Percentiles rank a stretch among this genome's conserved stretches.
These are phyloP conservation scores for Coniochaeta sp. DNA, from an alignment of 2,329 filamentous ascomycete species.

Conservation along the genomic window DNA sequence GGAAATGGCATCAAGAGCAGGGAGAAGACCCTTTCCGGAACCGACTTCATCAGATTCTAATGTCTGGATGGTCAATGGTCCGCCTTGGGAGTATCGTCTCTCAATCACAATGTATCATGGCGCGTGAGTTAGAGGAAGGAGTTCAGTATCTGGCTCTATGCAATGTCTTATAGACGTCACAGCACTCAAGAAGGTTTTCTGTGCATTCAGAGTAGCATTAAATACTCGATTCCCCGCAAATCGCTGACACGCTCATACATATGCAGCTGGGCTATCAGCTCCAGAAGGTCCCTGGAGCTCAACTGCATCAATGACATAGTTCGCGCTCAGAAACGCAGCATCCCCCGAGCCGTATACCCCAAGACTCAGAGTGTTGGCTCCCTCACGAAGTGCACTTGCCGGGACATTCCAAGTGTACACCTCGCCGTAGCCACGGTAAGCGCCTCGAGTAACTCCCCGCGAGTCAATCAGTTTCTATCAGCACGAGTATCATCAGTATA, in stretches of 20 bases:
- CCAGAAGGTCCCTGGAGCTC: conserved; percentile 14
- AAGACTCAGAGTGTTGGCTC: conserved; percentile 46
- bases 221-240: too few species aligned
- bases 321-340: conserved; percentile 32
- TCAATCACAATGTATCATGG: too few species aligned
- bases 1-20: too few species aligned
- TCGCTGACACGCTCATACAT: not conserved
- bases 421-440: conserved; percentile 48
- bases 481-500: not conserved
- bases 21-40: too few species aligned
- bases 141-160: too few species aligned
- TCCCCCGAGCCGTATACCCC: conserved; percentile 43
- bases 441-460: conserved; percentile 48
- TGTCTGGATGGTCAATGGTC: too few species aligned
- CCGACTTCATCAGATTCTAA: too few species aligned
- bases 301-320: conserved; percentile 20
- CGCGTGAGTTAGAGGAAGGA: too few species aligned
- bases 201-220: too few species aligned
- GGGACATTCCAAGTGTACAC: conserved; percentile 46
- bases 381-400: conserved; percentile 38
- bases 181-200: too few species aligned
- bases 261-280: conserved; percentile 5
- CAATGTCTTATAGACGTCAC: too few species aligned
- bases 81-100: too few species aligned
- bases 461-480: conserved; percentile 46